phyloP scores from a whole-genome alignment of 1,284 basidiomycete genomes.

The Austropuccinia psidii region DNA sequence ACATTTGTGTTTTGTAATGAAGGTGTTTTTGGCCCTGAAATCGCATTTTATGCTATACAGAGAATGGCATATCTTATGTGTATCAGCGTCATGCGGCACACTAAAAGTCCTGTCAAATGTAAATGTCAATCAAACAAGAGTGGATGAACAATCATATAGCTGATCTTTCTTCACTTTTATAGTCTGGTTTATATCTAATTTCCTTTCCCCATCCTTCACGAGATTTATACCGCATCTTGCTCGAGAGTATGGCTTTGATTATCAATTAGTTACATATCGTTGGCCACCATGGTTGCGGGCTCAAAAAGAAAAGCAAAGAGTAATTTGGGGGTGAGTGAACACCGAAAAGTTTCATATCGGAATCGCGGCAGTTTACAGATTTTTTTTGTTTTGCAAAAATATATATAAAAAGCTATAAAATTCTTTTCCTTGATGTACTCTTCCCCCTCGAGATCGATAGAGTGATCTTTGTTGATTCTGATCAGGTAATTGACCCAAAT shows the following conservation, averaged over 20 bases:
- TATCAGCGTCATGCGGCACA: constrained; percentile 85
- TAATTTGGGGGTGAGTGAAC: constrained; percentile 72
- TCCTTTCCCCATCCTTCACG: constrained; percentile 93
- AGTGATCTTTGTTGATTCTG: constrained; percentile 95
- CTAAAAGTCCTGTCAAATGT: constrained; percentile 81
- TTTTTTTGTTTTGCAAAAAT: neutral
- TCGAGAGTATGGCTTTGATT: constrained; percentile 81
- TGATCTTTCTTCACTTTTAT: neutral
- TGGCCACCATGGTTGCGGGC: constrained; percentile 97
- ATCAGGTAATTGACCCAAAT: constrained; percentile 47
- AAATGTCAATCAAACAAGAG: neutral
- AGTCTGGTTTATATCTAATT: constrained; percentile 98
- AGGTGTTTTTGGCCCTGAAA: neutral
- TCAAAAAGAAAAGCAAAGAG: constrained; percentile 93
- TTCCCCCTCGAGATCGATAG: constrained; percentile 98
- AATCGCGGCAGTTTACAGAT: too few species aligned
- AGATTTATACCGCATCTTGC: constrained; percentile 92
- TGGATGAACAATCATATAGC: neutral
- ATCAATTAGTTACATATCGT: constrained; percentile 95
- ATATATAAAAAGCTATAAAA: constrained; percentile 67
- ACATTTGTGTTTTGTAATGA: neutral
- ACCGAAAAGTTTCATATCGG: neutral
- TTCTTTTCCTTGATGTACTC: constrained; percentile 93
- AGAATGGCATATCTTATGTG: constrained; percentile 98
- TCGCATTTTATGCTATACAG: constrained; percentile 50